Base-by-base conservation (phyloP, 2,329 filamentous ascomycete species). In the Xylariaceae sp. region DNA sequence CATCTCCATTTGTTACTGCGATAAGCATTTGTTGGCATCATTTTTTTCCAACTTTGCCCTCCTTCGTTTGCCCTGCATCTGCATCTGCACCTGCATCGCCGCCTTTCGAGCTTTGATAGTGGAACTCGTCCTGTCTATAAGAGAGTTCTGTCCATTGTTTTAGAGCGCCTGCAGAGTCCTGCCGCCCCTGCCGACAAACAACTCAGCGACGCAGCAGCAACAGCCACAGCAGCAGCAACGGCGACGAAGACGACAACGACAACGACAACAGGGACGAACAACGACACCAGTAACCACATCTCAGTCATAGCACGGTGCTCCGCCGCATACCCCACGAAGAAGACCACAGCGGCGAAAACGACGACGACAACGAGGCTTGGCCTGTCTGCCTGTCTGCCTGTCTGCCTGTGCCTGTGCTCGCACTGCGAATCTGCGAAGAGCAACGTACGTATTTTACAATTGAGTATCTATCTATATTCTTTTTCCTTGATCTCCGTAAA, bases 1-100 rank as follows among this genome's bases (percentile, higher is more conserved):
- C 54, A 54, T 56, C 54, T 57, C 51, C 55, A 57, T 59, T 57
- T 57, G 16, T 57, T 56, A 57, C 57, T 56, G 60, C 60, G 59
- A 65, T 55, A 56, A 61, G 62, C 45, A 62, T 58, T 36, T 55
- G 54, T 60, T 61, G 58, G 51, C 56, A 49, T 60, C 49, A 32
- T 53, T 44, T 42, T 58, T 58, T 51, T 54, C 40, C 37, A 50
- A 37, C 34, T 37, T 40, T 43, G 47, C 47, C 36, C 37, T 40
- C 29, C 47, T 42, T 34, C 43, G 22, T 50, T 47, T 22, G 40
- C 34, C 34, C 52, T 53, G 56, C 39, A 39, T 54, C 51, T 55
- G 53, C 51, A 34, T 30, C 42, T 45, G 47, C 36, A 34, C 47
- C 49, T 53, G 55, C 49, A 44, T 45, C 19, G 42, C 47, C 47